Percentiles rank a stretch among this genome's conserved stretches.
These are phyloP conservation scores for Neoscytalidium dimidiatum DNA, from an alignment of 2,329 filamentous ascomycete genomes.

Conservation along the genomic window DNA sequence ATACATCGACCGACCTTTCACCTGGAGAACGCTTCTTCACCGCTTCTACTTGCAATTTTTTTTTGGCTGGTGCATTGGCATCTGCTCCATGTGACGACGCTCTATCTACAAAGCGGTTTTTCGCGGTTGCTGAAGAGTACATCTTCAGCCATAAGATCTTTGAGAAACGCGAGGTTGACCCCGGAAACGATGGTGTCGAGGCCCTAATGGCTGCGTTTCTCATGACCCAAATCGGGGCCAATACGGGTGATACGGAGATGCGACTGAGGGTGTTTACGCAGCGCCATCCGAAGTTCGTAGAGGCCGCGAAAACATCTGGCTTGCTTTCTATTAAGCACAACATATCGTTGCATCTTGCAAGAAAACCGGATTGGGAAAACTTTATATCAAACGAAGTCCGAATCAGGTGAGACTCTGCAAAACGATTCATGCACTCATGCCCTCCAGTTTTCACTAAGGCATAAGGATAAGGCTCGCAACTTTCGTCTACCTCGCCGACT, in stretches of 20 bases:
- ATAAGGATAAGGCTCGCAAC: neutral
- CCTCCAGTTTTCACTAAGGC: neutral
- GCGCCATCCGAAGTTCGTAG: neutral
- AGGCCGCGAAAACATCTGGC: neutral
- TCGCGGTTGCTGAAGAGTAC: neutral
- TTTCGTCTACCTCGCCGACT: neutral
- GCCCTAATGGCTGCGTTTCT: neutral
- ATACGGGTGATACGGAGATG: neutral
- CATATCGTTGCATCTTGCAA: neutral
- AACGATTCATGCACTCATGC: neutral
- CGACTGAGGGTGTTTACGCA: neutral
- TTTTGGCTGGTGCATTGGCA: neutral
- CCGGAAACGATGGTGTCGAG: neutral
- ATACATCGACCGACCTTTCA: neutral
- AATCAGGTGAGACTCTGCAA: neutral
- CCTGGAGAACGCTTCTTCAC: neutral
- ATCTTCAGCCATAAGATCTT: neutral
- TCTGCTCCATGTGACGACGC: neutral
- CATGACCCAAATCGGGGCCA: neutral
- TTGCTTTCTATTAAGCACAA: neutral
- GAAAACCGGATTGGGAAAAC: neutral
- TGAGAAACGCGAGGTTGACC: neutral
- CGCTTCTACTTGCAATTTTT: neutral
- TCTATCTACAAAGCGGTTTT: neutral
- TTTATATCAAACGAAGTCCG: neutral